Base-by-base conservation (phyloP, 768 basidiomycete species). In the Chlorophyllum brunneum region DNA sequence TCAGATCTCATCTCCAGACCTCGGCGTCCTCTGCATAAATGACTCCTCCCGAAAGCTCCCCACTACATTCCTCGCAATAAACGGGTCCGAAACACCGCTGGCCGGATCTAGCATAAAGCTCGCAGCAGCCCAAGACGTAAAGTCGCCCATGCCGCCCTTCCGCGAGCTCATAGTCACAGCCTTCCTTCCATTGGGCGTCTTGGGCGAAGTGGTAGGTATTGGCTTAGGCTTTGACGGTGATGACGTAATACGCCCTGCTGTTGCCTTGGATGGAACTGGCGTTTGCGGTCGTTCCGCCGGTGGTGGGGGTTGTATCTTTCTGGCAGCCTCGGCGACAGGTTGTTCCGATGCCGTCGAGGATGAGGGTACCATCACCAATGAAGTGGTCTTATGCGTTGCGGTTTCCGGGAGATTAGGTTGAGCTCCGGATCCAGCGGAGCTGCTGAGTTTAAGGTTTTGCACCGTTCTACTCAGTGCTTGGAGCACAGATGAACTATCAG, bases 401-500 rank as follows among this genome's bases (percentile, higher is more conserved):
- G 51, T 52, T 22, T 38, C 34, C 9, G 38, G 45, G 27, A 49
- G 48, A 15, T 36, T 44, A 26, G 55, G 54, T 36, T 59, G 55
- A 8, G 59, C 45, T 16, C 48, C 43, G 11, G 48, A 43, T 18
- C 48, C 31, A 24, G 26, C 26, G 23, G 54, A 41, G 24, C 58
- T 59, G 7, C 67, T 59, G 18, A 65, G 57, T 31, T 70, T 64
- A 20, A 83, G 71, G 50, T 68, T 80, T 61, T 79, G 76, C 52
- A 83, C 72, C 1, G 76, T 82, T 60, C 75, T 69, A 55, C 77
- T 77, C 20, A 85, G 63, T 3, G 77, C 75, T 54, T 76, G 74
- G 48, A 84, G 69, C 44, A 85, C 79, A 1, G 80, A 78, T 18
- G 66, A 65, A 46, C 70, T 63, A 44, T 76, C 74, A 24, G 70